A percentile compares a stretch with the other conserved stretches of the same genome.
Conservation (phyloP, 2,329 filamentous ascomycete species). For the Ophiocordyceps australis region DNA sequence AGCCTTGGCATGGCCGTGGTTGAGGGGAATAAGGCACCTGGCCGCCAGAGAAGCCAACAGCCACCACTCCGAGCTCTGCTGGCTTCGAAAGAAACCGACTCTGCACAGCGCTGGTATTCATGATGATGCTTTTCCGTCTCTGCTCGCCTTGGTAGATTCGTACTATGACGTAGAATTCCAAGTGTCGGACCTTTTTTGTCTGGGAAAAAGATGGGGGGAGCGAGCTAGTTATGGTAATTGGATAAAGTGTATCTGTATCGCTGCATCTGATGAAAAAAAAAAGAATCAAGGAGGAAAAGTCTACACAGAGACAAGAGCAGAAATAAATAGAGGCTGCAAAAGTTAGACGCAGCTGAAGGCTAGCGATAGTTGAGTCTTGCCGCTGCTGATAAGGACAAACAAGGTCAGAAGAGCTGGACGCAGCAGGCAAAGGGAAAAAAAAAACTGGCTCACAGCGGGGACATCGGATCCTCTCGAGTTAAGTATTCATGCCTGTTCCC, state of each 20-base stretch:
- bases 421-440: no score
- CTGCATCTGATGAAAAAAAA: background rate
- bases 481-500: no score
- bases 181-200: no score
- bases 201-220: no score
- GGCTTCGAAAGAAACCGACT: constrained; percentile 65
- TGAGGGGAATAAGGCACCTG: constrained; percentile 43
- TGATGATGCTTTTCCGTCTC: no score
- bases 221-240: no score
- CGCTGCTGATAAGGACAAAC: background rate
- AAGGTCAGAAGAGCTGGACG: constrained; percentile 1
- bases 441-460: no score
- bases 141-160: no score
- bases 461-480: no score
- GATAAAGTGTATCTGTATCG: no score
- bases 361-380: no score
- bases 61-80: constrained; percentile 75
- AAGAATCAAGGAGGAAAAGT: background rate
- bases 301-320: background rate
- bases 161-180: no score
- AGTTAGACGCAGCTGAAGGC: background rate
- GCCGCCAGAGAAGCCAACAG: constrained; percentile 90
- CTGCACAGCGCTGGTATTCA: constrained; percentile 34
- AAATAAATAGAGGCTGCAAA: constrained; percentile 1
- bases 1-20: background rate